Conservation (phyloP, 2,329 filamentous ascomycete species). For the Colletotrichum lini region DNA sequence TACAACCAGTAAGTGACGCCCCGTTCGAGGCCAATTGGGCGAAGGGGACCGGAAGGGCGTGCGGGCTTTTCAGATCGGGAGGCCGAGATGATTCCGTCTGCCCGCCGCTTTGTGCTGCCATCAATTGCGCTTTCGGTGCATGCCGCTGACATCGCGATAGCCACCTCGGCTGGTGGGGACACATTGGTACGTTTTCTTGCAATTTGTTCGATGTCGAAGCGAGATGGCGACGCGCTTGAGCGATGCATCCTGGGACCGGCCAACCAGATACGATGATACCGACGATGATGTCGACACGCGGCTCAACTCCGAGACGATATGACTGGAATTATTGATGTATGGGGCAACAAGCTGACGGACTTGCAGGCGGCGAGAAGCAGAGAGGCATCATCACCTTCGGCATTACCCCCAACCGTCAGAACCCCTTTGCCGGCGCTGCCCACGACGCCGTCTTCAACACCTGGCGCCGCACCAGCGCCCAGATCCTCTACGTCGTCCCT, state of each 20-base stretch:
- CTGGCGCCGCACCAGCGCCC: conserved; percentile 86
- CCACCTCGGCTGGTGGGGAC: conserved; percentile 82
- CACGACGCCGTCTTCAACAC: conserved; percentile 95
- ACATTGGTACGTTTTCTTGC: conserved; percentile 69
- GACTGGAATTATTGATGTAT: neutral
- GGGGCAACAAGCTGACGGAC: conserved; percentile 28
- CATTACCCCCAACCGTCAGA: conserved; percentile 89
- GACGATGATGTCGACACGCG: neutral
- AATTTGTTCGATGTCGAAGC: neutral
- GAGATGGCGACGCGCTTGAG: conserved; percentile 16
- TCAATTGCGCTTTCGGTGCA: conserved; percentile 9
- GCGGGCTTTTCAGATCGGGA: conserved; percentile 50
- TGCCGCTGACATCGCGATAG: conserved; percentile 59
- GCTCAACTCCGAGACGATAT: neutral
- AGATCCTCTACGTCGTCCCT: conserved; percentile 91
- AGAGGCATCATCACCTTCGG: conserved; percentile 80
- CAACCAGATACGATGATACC: neutral
- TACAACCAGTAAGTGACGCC: conserved; percentile 58
- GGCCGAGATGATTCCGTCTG: neutral
- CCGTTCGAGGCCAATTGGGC: conserved; percentile 28
- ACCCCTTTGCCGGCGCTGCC: conserved; percentile 82
- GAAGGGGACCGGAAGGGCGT: conserved; percentile 31
- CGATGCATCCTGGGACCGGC: neutral
- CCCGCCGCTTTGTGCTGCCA: neutral
- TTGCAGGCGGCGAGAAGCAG: conserved; percentile 70